Evolutionary conservation across 768 basidiomycete genomes (phyloP), one percentile per base, ranked within the genome.

Genomic region (Amanita brunnescens): DNA sequence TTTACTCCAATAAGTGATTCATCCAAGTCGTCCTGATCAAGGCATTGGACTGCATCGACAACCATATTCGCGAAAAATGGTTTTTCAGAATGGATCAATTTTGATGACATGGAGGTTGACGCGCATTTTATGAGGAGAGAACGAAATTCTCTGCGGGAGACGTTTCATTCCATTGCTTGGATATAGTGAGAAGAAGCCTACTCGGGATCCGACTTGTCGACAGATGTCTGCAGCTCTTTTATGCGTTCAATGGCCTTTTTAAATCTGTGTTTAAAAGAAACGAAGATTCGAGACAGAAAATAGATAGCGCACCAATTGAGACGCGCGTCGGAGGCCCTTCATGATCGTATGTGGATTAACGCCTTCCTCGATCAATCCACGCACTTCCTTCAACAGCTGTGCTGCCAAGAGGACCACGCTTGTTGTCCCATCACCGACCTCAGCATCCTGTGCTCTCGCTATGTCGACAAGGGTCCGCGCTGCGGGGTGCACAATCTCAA

Each of bases 21-120:
- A 64, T 99, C 92, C 45, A 98, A 79, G 59, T 96, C 92, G 39
- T 87, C 80, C 62, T 90, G 92, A 69, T 98, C 94, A 30, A 98
- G 75, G 49, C 83, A 91, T 56, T 85, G 80, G 44, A 99, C 92
- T 33, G 96, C 94, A 61, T 98, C 92, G 42, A 99, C 96, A 45
- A 96, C 96, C 94, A 99, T 98, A 57, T 87, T 83, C 9, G 94
- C 90, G 75, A 99, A 99, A 73, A 98, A 98, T 1, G 95, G 96
- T 62, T 96, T 98, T 71, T 97, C 91, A 12, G 91, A 92, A 66
- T 97, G 95, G 60, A 99, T 97, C 54, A 98, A 81, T 69, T 98
- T 99, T 55, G 95, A 98, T 13, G 96, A 98, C 95, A 98, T 97
- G n/a, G 96, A 95, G 2, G 96, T 99, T 23, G 93, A 86, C 23